These are phyloP conservation scores for Dissophora ornata DNA, from an alignment of 192 early-diverging fungal species.

Conservation along the genomic window DNA sequence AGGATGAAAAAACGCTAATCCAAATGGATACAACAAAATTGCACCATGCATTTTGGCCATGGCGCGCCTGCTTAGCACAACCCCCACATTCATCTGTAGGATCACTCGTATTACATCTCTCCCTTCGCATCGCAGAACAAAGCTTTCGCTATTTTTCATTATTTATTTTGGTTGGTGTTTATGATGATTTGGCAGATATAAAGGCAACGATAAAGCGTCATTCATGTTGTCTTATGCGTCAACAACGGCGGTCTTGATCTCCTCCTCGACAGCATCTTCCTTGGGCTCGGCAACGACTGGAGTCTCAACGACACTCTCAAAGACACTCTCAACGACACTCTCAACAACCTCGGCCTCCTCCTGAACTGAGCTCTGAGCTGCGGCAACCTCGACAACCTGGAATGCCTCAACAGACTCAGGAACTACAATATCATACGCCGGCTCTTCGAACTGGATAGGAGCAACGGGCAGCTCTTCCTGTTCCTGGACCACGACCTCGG, in stretches of 20 bases:
- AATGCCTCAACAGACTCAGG: constrained; percentile 5
- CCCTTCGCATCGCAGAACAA: no score
- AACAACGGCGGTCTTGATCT: constrained; percentile 3
- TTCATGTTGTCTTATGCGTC: no score
- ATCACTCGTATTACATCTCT: no score
- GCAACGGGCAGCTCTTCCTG: background rate
- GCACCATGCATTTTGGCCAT: no score
- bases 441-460: background rate
- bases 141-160: no score
- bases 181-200: no score
- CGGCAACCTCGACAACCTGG: constrained; percentile 1
- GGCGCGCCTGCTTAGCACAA: no score
- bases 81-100: no score
- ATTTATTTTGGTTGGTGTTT: no score
- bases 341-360: constrained; percentile 21
- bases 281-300: background rate
- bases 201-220: no score
- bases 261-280: constrained; percentile 10
- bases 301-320: background rate
- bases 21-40: no score
- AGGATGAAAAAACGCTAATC: no score
- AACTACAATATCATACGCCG: background rate
- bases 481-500: background rate
- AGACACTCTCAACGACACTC: background rate
- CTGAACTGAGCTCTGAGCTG: background rate